Evolutionary conservation across 1,139 yeast genomes (phyloP), one percentile per base, ranked within the genome.

Genomic region (Candida dubliniensis): DNA sequence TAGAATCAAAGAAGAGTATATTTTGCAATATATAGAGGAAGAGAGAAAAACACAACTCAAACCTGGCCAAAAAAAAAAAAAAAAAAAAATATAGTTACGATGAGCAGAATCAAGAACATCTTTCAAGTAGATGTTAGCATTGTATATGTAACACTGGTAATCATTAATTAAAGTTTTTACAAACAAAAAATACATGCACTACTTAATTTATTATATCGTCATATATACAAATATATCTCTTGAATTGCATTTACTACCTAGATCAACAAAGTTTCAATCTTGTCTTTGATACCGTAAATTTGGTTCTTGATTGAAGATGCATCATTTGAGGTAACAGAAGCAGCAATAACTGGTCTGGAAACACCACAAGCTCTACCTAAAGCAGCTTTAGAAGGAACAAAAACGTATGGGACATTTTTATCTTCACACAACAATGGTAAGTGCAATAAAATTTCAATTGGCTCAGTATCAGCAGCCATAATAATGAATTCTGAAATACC

Each of bases 341-440:
- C 98, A 66, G 99, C 96, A 68, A 93, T 91, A 50, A 95, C 99
- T 56, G 99, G 98, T 81, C 99, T 87, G 50, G 98, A 89, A 57
- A 95, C 99, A 77, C 99, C 99, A 79, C 99, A 93, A 61, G 99
- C 98, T 79, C 99, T 89, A 69, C 99, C 99, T 61, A 95, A 81
- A 55, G 99, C 99, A 62, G 95, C 86, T 81, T 93, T 93, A 60
- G 98, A 90, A 56, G 99, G 97, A 56, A 95, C 98, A 61, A 93
- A 93, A 54, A 93, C 98, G 79, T 93, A 93, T 53, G 99, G 97
- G 58, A 93, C 99, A 78, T 95, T 93, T 82, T 93, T 93, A 76
- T 93, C 99, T 77, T 93, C 99, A 75, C 99, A 93, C 63, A 95
- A 80, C 63, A 95, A 82, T 43, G 99, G 99, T 71, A 95, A 81